A percentile compares a stretch with the other conserved stretches of the same genome.
phyloP scores from a whole-genome alignment of 768 basidiomycete species.

The Tephrocybe rancida region DNA sequence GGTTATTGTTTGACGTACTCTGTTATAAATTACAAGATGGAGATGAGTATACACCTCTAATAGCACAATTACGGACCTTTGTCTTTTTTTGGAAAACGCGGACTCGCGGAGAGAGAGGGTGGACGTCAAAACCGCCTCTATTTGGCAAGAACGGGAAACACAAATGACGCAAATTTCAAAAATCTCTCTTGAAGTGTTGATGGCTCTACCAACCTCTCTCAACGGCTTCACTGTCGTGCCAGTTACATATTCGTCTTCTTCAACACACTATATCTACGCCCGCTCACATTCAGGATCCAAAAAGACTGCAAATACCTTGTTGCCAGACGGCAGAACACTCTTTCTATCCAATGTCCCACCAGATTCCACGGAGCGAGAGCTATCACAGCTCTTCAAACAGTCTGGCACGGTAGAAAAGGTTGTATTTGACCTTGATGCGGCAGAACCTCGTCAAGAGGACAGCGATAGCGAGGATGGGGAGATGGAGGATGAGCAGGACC shows the following conservation, averaged over 20 bases:
- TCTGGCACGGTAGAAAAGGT: slow-evolving; percentile 81
- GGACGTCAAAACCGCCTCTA: not conserved
- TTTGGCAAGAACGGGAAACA: not conserved
- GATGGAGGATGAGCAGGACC: slow-evolving; percentile 37
- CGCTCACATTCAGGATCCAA: slow-evolving; percentile 64
- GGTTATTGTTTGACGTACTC: not conserved
- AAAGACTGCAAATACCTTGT: slow-evolving; percentile 27
- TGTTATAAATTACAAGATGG: too few relatives aligned
- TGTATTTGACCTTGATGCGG: slow-evolving; percentile 55
- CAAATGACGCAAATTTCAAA: slow-evolving; percentile 9
- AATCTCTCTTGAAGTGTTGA: slow-evolving; percentile 5
- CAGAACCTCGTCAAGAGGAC: slow-evolving; percentile 42
- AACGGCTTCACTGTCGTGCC: slow-evolving; percentile 54
- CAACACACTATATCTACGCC: slow-evolving; percentile 77
- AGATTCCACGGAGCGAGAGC: slow-evolving; percentile 82
- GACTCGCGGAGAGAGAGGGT: too few relatives aligned
- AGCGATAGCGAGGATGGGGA: slow-evolving; percentile 46
- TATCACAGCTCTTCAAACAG: slow-evolving; percentile 74
- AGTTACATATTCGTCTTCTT: slow-evolving; percentile 40
- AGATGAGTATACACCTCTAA: too few relatives aligned
- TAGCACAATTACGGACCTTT: not conserved
- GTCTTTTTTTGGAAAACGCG: too few relatives aligned
- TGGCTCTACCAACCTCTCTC: slow-evolving; percentile 31
- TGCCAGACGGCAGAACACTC: slow-evolving; percentile 67
- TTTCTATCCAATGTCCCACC: slow-evolving; percentile 91